These are phyloP conservation scores for Sporothrix pallida DNA, from an alignment of 2,329 filamentous ascomycete species.

Conservation along the genomic window DNA sequence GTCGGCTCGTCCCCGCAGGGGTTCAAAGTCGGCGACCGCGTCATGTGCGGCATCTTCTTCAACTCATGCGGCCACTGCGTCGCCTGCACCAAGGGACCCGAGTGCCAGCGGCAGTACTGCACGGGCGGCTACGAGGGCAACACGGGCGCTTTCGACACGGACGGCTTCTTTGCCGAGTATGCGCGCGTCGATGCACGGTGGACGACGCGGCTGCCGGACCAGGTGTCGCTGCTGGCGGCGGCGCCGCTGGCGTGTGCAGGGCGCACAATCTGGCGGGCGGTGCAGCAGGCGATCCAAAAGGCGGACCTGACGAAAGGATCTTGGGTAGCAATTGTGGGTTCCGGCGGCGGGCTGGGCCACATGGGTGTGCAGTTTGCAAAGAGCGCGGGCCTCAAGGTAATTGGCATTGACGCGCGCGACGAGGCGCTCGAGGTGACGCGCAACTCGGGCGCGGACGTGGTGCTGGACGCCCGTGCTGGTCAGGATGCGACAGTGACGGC, in stretches of 20 bases:
- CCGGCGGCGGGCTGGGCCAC: constrained; percentile 60
- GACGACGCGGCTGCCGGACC: constrained; percentile 54
- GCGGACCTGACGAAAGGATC: constrained; percentile 46
- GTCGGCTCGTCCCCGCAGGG: constrained; percentile 47
- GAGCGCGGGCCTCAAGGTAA: constrained; percentile 55
- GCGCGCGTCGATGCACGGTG: constrained; percentile 56
- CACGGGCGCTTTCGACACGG: constrained; percentile 53
- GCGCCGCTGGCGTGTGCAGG: constrained; percentile 65
- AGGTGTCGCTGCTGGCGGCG: constrained; percentile 56
- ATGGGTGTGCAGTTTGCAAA: constrained; percentile 58
- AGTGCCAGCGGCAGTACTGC: constrained; percentile 61
- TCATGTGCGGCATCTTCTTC: constrained; percentile 61
- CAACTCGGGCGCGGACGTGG: constrained; percentile 51
- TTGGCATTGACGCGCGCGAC: constrained; percentile 57
- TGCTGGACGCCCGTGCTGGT: constrained; percentile 57
- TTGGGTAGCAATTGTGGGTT: constrained; percentile 54
- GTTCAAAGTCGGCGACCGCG: constrained; percentile 58
- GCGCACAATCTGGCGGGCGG: constrained; percentile 55
- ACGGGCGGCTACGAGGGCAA: constrained; percentile 49
- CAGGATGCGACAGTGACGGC: background rate
- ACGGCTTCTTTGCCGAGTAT: constrained; percentile 65
- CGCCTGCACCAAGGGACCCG: constrained; percentile 57
- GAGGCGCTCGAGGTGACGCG: constrained; percentile 37
- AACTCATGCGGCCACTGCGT: constrained; percentile 59
- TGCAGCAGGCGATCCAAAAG: constrained; percentile 45